Base-by-base conservation (phyloP, 192 early-diverging fungal species). In the Podila horticola region DNA sequence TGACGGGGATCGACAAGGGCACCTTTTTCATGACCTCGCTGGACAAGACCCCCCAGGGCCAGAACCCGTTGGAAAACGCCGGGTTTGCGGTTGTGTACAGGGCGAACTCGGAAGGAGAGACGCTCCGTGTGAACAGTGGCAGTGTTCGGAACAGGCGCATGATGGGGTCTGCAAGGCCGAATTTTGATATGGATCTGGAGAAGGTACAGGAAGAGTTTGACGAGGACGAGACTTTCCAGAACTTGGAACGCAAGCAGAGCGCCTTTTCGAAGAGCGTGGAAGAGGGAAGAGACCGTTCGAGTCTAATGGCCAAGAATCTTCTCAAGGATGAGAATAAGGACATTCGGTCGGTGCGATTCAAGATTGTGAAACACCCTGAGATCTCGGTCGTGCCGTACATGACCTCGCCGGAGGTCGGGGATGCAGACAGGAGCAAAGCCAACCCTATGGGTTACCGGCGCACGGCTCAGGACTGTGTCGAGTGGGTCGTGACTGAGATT, bases 1-100 rank as follows among this genome's bases (percentile, higher is more conserved):
- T 94, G 41, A 69, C 71, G 6, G 72, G 76, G 4, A 84, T 94
- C 34, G 89, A 89, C 55, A 84, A 91, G 68, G 93, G 90, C 30
- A 52, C 68, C 22, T 75, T 67, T 61, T 71, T 71, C 38, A n/a
- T 83, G 52, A 72, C 74, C 5, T 57, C 67, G 2, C 66, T 68
- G 57, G 58, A 71, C 55, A 71, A 33, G 17, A 34, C 69, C 1
- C 33, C 12, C 5, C 11, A 17, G 3, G 62, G 85, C 5, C 67
- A 74, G 57, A 60, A 79, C 17, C 62, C 69, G 1, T 59, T 88
- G 22, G 84, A 87, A 51, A 88, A 90, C 52, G 88, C 87, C 71
- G 89, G 87, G 5, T 85, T 90, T 26, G 55, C 83, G 13, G 28
- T 90, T 4, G 59, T 81, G 29, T 88, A 90, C 66, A 58, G 74